Base-by-base conservation (phyloP, 352 stramenopile genomes). In the Globisporangium parvum region DNA sequence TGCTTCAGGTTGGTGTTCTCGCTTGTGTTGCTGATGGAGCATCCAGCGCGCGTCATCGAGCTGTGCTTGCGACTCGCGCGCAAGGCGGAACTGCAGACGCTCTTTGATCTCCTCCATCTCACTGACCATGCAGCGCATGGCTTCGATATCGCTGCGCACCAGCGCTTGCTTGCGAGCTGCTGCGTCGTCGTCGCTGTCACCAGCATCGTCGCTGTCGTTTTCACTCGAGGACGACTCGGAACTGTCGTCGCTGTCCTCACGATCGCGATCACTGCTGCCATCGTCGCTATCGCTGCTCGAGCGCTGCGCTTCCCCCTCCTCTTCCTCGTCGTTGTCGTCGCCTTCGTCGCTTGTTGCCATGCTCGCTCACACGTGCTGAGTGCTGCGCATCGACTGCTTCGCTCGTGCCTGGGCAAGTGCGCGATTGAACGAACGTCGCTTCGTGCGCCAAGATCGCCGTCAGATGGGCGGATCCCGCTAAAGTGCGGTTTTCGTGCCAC, bases 81-180 rank as follows among this genome's bases (percentile, higher is more conserved):
- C 40, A 8, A 87, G 63, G 10, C 73, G 70, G 31, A 86, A 78
- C 53, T 84, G 60, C 35, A 87, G 51, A 4, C 73, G 71, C 55
- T 54, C 48, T 49, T 77, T 88, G 42, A 87, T 73, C n/a, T 66
- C 62, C 45, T 82, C 70, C 74, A 90, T 90, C 31, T 87, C 71
- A 3, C 53, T 67, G 41, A 77, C 66, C 75, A 88, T 80, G 42
- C 56, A 56, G 14, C 52, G 68, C 59, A 88, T 74, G 50, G 70
- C 71, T 12, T 67, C 59, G 0, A 88, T 60, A 23, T 85, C 72
- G 2, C 41, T 47, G 17, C 61, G 69, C 26, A 87, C 71, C 2
- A 57, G 60, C 42, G 37, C 47, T 23, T 31, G 46, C 17, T 37
- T 39, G 18, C 23, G 23, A 9, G 17, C 26, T 26, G 59, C 50